Evolutionary conservation across 495 filamentous ascomycete genomes (phyloP), one percentile per base, ranked within the genome.

Genomic region (Hypoxylon trugodes): DNA sequence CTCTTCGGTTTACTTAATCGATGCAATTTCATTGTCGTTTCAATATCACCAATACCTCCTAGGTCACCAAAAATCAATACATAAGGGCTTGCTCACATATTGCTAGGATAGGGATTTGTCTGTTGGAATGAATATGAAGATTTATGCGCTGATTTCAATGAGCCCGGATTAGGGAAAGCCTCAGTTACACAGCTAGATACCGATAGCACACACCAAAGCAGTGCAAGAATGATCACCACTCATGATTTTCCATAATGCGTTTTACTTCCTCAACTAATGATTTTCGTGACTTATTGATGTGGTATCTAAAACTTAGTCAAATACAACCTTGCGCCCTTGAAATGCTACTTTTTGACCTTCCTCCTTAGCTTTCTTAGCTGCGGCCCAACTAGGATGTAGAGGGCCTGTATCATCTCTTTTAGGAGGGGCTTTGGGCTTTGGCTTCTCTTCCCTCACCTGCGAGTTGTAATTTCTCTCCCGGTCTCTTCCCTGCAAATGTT

Each of bases 321-420:
- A 98, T 0, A 85, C 84, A 46, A 96, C 86, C 81, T 97, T 98
- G 83, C 89, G 95, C 37, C 95, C 96, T 71, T 89, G 74, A 65
- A 95, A 96, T 6, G 82, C 78, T 32, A 85, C 84, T 18, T 75
- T 80, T 64, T 81, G 74, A 64, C 83, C 84, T 66, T 73, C 80
- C 76, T 93, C 91, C 76, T 98, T 97, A 12, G 87, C 89, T 77
- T 88, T 88, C 79, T 87, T 90, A 37, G 88, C 90, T 5, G 95
- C 95, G 75, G 91, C 89, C 95, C 95, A 98, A 49, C 89, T 93
- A 7, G 95, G 95, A 85, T 98, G 95, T 66, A 98, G 72, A 5
- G 87, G 68, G 0, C 86, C 85, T 1, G 71, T 79, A 71, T 89
- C 90, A 65, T 88, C 81, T 48, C 83, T 77, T 66, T 82, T 85